phyloP scores from a whole-genome alignment of 768 basidiomycete species.

The Trametopsis cervina region DNA sequence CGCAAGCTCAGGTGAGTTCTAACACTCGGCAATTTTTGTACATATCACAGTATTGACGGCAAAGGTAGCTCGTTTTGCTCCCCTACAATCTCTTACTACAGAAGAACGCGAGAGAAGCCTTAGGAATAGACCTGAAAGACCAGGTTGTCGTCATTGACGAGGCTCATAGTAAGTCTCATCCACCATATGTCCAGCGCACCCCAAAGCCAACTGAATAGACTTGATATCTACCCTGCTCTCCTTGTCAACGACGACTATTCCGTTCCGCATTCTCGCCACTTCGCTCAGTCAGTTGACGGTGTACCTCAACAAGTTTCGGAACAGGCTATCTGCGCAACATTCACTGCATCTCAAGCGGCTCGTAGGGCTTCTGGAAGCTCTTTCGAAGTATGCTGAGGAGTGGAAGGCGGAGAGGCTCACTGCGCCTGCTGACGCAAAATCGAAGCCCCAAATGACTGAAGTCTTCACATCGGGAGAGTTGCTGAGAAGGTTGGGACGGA shows the following conservation, averaged over 20 bases:
- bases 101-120: constrained; percentile 73
- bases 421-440: constrained; percentile 2
- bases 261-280: constrained; percentile 44
- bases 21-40: neutral
- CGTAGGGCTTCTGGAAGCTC: constrained; percentile 60
- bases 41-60: neutral
- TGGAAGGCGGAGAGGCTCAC: constrained; percentile 33
- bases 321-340: constrained; percentile 66
- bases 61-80: constrained; percentile 69
- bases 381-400: constrained; percentile 50
- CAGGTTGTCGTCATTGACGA: constrained; percentile 93
- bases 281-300: constrained; percentile 70
- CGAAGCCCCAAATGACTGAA: constrained; percentile 32
- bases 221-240: constrained; percentile 86
- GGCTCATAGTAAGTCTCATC: constrained; percentile 74
- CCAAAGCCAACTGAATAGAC: constrained; percentile 32
- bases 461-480: constrained; percentile 67
- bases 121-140: constrained; percentile 78
- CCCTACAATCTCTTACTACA: constrained; percentile 92
- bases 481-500: constrained; percentile 57
- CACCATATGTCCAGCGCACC: neutral
- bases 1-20: constrained; percentile 76
- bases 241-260: constrained; percentile 67
- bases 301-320: constrained; percentile 75
- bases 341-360: constrained; percentile 77